A percentile compares a stretch with the other conserved stretches of the same genome.
Evolutionary conservation across 257 asterid species (phyloP).

Genomic region (Gentiana dahurica): DNA sequence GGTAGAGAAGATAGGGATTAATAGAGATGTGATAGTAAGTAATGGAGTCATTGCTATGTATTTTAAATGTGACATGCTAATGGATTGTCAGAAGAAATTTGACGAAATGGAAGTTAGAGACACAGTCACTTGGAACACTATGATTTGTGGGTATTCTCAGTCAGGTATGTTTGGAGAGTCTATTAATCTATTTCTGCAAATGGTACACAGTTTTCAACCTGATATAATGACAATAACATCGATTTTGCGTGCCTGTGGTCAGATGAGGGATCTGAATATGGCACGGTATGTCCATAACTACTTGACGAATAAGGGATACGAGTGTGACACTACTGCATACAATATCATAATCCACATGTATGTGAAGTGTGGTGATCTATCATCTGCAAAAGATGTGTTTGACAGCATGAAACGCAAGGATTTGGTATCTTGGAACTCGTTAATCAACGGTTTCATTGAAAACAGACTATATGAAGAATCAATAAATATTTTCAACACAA

Average conservation of each 20-base stretch:
- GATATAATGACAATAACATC: constrained; percentile 57
- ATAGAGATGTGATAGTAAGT: constrained; percentile 32
- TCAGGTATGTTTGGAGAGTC: constrained; percentile 43
- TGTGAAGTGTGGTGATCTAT: constrained; percentile 62
- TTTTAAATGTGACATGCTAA: constrained; percentile 44
- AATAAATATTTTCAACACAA: constrained; percentile 34
- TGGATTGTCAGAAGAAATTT: constrained; percentile 35
- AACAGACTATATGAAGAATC: constrained; percentile 41
- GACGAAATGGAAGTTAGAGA: constrained; percentile 56
- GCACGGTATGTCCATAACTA: constrained; percentile 57
- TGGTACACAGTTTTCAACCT: constrained; percentile 41
- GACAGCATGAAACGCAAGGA: constrained; percentile 49
- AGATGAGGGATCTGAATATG: constrained; percentile 36
- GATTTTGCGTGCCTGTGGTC: constrained; percentile 64
- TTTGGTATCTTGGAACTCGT: constrained; percentile 75
- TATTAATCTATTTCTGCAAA: constrained; percentile 37
- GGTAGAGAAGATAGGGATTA: constrained; percentile 51
- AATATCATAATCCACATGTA: constrained; percentile 70
- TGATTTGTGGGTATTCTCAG: constrained; percentile 54
- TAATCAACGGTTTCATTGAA: constrained; percentile 49
- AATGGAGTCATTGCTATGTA: constrained; percentile 65
- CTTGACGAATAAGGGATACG: constrained; percentile 45
- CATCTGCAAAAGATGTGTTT: constrained; percentile 43
- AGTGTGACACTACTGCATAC: constrained; percentile 31
- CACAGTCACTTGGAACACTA: constrained; percentile 60